A percentile compares a stretch with the other conserved stretches of the same genome.
phyloP scores from a whole-genome alignment of 2,329 filamentous ascomycete genomes.

The Metarhizium anisopliae region DNA sequence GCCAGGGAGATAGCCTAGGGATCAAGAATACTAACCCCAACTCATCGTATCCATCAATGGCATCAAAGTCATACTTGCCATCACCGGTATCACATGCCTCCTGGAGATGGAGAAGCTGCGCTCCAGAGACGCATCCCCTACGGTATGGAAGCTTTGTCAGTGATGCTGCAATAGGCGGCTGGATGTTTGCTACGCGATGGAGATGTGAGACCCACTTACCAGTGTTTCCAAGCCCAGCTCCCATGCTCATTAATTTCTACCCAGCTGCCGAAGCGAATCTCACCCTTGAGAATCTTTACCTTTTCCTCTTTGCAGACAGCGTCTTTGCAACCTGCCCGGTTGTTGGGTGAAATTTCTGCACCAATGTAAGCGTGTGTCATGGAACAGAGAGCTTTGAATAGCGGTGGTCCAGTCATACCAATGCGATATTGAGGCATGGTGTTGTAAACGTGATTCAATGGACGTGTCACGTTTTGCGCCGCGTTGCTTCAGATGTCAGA shows the following conservation, averaged over 20 bases:
- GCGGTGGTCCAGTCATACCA: conserved; percentile 24
- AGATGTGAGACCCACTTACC: conserved; percentile 42
- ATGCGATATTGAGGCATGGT: conserved; percentile 39
- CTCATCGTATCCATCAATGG: conserved; percentile 76
- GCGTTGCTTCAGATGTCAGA: neutral
- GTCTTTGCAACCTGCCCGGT: conserved; percentile 67
- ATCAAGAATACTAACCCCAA: conserved; percentile 35
- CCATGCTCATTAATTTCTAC: conserved; percentile 54
- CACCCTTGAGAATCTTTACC: conserved; percentile 69
- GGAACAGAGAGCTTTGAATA: neutral
- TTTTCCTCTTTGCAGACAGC: conserved; percentile 60
- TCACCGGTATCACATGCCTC: conserved; percentile 39
- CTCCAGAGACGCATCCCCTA: conserved; percentile 85
- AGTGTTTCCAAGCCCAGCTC: conserved; percentile 75
- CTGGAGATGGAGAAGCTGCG: conserved; percentile 58
- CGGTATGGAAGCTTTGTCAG: neutral
- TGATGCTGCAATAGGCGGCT: neutral
- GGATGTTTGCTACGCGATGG: neutral
- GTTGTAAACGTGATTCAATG: conserved; percentile 1
- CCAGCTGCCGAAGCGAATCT: conserved; percentile 68
- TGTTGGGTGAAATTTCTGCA: conserved; percentile 62
- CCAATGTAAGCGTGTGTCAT: neutral
- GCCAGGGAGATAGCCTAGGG: neutral
- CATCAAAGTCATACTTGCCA: conserved; percentile 49
- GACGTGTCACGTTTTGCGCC: neutral